Evolutionary conservation across 2,329 filamentous ascomycete genomes (phyloP).

Genomic region (Emmonsia crescens): DNA sequence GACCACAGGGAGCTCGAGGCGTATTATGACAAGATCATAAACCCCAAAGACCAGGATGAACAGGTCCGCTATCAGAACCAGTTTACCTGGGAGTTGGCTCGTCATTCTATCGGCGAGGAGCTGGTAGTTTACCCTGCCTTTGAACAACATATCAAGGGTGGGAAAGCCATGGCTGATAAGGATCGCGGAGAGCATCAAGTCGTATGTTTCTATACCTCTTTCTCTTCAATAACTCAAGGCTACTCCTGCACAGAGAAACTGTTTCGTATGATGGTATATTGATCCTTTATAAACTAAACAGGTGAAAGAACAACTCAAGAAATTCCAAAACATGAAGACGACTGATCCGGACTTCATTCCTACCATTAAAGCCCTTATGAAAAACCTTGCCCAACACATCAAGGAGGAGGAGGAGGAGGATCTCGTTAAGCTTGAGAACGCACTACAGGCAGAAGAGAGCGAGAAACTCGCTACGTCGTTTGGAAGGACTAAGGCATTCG

Average conservation of each 20-base stretch:
- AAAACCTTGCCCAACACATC: constrained; percentile 37
- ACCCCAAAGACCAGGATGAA: constrained; percentile 28
- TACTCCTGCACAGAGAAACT: background rate
- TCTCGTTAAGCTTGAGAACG: constrained; percentile 38
- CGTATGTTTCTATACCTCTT: constrained; percentile 19
- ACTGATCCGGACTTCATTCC: constrained; percentile 34
- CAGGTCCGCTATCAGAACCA: constrained; percentile 37
- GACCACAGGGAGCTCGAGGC: constrained; percentile 32
- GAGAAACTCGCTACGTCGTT: constrained; percentile 36
- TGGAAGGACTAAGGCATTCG: constrained; percentile 43
- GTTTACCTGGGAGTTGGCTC: constrained; percentile 41
- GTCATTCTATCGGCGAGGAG: constrained; percentile 41
- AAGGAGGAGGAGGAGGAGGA: constrained; percentile 42
- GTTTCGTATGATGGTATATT: background rate
- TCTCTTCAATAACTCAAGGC: background rate
- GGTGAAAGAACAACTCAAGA: constrained; percentile 43
- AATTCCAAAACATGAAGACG: constrained; percentile 39
- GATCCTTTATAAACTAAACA: constrained; percentile 15
- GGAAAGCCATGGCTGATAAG: constrained; percentile 35
- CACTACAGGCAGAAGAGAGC: constrained; percentile 27
- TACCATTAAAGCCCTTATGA: constrained; percentile 36
- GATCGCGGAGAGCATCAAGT: constrained; percentile 40
- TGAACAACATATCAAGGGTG: constrained; percentile 36
- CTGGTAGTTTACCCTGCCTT: constrained; percentile 44
- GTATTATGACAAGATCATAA: constrained; percentile 33